Conservation (phyloP, 257 asterid species). For the Verbena officinalis region DNA sequence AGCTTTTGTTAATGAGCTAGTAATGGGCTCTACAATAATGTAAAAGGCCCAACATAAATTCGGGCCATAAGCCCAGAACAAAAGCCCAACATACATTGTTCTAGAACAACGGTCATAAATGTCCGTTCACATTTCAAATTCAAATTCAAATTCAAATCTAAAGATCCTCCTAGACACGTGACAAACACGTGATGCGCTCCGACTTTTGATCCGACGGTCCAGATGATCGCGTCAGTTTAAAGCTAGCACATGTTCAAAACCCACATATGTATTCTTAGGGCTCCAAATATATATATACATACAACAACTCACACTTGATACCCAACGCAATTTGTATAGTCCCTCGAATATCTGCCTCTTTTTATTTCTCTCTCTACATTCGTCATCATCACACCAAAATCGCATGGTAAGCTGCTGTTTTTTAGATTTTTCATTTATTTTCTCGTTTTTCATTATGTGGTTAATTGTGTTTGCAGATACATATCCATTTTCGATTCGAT, state of each 20-base stretch:
- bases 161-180: constrained; percentile 25
- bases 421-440: too few relatives aligned
- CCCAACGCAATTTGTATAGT: constrained; percentile 1
- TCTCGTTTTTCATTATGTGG: too few relatives aligned
- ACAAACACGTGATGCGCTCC: constrained; percentile 18
- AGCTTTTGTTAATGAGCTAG: too few relatives aligned
- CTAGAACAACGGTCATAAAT: constrained; percentile 29
- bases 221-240: constrained; percentile 51
- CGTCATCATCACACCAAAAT: neutral
- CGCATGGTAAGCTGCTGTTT: constrained; percentile 27
- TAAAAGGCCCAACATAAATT: neutral
- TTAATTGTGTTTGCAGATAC: too few relatives aligned
- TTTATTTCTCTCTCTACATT: neutral
- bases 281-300: constrained; percentile 29
- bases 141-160: constrained; percentile 25
- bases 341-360: neutral
- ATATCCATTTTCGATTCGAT: too few relatives aligned
- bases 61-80: constrained; percentile 1
- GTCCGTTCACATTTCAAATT: neutral
- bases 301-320: too few relatives aligned
- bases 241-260: constrained; percentile 46
- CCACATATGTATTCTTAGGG: constrained; percentile 43
- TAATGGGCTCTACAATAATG: neutral
- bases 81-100: neutral
- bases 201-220: constrained; percentile 53